These are phyloP conservation scores for Phyllachora maydis DNA, from an alignment of 2,329 filamentous ascomycete species.

Conservation along the genomic window DNA sequence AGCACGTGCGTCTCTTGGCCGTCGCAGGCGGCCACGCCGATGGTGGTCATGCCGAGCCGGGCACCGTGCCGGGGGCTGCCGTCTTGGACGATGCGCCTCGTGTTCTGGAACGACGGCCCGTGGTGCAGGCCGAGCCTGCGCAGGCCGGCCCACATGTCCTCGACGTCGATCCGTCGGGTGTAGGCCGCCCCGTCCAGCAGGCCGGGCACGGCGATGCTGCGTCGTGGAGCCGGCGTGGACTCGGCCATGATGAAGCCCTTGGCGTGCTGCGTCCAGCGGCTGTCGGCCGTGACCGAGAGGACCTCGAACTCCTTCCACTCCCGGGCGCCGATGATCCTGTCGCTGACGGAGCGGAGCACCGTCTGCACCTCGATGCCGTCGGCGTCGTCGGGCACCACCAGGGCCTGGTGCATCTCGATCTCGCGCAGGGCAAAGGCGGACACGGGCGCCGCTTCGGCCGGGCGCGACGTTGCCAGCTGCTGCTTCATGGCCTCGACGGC, in stretches of 20 bases:
- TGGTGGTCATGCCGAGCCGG: background rate
- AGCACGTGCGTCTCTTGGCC: constrained; percentile 3
- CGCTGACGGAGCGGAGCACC: constrained; percentile 1
- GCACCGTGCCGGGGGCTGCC: too few species aligned
- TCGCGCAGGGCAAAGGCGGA: background rate
- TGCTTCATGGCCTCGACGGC: constrained; percentile 15
- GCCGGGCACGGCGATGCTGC: background rate
- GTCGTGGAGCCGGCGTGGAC: constrained; percentile 3
- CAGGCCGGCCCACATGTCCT: constrained; percentile 4
- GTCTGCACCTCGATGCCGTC: constrained; percentile 2
- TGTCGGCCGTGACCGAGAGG: background rate
- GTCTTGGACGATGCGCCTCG: constrained; percentile 1
- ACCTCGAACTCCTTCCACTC: constrained; percentile 3
- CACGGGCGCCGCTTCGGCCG: background rate
- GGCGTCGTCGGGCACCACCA: constrained; percentile 1
- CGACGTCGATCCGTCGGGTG: constrained; percentile 2
- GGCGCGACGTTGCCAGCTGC: constrained; percentile 1
- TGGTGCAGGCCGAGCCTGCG: constrained; percentile 4
- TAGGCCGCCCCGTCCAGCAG: background rate
- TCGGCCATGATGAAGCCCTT: constrained; percentile 11
- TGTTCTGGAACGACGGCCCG: constrained; percentile 7
- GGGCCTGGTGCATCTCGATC: constrained; percentile 1
- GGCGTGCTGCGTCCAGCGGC: constrained; percentile 5
- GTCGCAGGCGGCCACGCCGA: background rate
- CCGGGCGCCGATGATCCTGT: constrained; percentile 1